A percentile compares a stretch with the other conserved stretches of the same genome.
These are phyloP conservation scores for Chaetomiaceae sp. DNA, from an alignment of 2,329 filamentous ascomycete genomes.

Conservation along the genomic window DNA sequence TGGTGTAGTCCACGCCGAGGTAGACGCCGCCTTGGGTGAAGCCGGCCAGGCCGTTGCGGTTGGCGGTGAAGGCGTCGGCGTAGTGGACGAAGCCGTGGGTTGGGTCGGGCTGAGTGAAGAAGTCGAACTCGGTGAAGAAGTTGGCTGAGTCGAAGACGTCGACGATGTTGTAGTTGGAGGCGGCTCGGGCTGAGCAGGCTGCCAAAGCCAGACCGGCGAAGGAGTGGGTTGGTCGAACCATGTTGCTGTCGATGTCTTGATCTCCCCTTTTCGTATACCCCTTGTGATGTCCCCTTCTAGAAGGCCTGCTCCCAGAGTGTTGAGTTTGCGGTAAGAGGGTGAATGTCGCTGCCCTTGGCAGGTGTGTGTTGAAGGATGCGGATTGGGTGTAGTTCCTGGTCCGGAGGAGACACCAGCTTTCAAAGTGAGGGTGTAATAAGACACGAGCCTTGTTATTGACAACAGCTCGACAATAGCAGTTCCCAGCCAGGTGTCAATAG, in stretches of 20 bases:
- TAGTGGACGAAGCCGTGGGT: conserved; percentile 74
- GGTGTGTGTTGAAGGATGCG: background rate
- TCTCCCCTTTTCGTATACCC: background rate
- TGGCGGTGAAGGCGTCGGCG: conserved; percentile 54
- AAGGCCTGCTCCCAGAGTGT: conserved; percentile 1
- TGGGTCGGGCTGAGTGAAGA: conserved; percentile 59
- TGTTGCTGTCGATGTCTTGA: background rate
- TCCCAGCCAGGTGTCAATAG: background rate
- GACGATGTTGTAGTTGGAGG: conserved; percentile 41
- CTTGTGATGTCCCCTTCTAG: background rate
- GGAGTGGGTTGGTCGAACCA: background rate
- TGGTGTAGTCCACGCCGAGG: conserved; percentile 64
- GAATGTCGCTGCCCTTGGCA: conserved; percentile 1
- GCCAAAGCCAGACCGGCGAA: conserved; percentile 2
- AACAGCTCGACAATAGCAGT: conserved; percentile 5
- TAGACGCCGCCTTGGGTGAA: conserved; percentile 54
- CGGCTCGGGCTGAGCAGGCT: conserved; percentile 1
- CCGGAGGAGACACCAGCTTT: background rate
- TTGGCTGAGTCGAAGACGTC: conserved; percentile 48
- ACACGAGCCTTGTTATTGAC: background rate
- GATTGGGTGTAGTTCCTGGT: background rate
- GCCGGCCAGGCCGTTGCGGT: conserved; percentile 53
- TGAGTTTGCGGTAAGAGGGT: background rate
- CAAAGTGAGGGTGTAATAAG: background rate
- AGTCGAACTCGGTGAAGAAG: conserved; percentile 54